A percentile compares a stretch with the other conserved stretches of the same genome.
These are phyloP conservation scores for Chlorella sp. DNA, from an alignment of 139 green algal genomes.

Conservation along the genomic window DNA sequence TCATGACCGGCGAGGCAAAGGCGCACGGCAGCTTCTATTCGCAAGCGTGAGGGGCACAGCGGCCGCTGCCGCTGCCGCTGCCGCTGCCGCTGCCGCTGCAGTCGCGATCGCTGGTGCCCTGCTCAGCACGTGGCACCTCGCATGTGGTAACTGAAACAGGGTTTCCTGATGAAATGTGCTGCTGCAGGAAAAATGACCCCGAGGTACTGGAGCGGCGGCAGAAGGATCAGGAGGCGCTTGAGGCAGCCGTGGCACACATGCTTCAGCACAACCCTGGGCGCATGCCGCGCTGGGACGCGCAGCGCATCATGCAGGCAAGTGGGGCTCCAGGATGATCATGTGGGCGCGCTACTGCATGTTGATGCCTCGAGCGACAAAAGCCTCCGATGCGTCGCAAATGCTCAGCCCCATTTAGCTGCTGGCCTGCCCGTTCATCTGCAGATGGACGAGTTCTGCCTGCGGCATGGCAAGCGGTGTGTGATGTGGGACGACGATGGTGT, in stretches of 20 bases:
- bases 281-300: constrained; percentile 14
- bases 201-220: constrained; percentile 24
- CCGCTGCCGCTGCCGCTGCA: neutral
- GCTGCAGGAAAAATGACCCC: constrained; percentile 42
- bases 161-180: too few relatives aligned
- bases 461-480: constrained; percentile 39
- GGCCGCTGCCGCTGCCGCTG: neutral
- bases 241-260: constrained; percentile 19
- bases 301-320: neutral
- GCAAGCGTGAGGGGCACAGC: too few relatives aligned
- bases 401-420: neutral
- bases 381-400: too few relatives aligned
- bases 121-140: too few relatives aligned
- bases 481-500: constrained; percentile 50
- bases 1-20: too few relatives aligned
- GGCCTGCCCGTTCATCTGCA: neutral
- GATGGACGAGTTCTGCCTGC: constrained; percentile 36
- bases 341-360: too few relatives aligned
- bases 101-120: neutral
- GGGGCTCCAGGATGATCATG: too few relatives aligned
- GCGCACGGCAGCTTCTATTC: too few relatives aligned
- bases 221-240: constrained; percentile 1
- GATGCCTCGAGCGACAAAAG: too few relatives aligned
- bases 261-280: neutral
- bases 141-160: too few relatives aligned